Base-by-base conservation (phyloP, 805 yeast genomes). In the Wickerhamomyces tratensis region DNA sequence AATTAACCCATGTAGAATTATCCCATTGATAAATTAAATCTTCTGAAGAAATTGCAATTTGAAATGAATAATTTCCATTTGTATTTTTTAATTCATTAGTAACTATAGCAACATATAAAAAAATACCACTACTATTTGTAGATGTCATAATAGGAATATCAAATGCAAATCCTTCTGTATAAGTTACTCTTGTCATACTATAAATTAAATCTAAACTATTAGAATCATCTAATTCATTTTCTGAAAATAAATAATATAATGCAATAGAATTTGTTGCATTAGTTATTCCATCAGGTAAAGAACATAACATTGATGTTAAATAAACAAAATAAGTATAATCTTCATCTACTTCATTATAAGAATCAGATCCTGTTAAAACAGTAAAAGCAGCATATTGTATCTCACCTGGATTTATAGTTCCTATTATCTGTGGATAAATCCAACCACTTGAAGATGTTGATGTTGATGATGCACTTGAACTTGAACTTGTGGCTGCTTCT, bases 1-100 rank as follows among this genome's bases (percentile, higher is more conserved):
- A 62, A 33, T 59, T 52, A 0, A 77, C 71, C 73, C 77, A 72
- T 10, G 76, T 56, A 14, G 74, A 63, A 37, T 67, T 65, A 57
- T 81, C 87, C 84, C 86, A 82, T 54, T 81, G 86, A 51, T 74
- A 82, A 1, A 77, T 76, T 49, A 81, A 62, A 54, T 79, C 79
- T 40, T 68, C 68, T 51, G 72, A 79, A 3, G 86, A 78, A 3
- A 77, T 73, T 4, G 86, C 89, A 33, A 87, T 58, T 54, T 79
- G 76, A 6, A 49, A 37, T 7, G 37, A 35, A 11, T 51, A 49
- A 13, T 26, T 15, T 6, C 45, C 51, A 25, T 39, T 29, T 5
- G 25, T 35, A 14, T 43, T 33, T 12, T 7, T 7, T 15, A 31
- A 14, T 7, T 12, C 15, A 31, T 15, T 20, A 25, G 40, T 36